These are phyloP conservation scores for Arthrobotrys musiformis DNA, from an alignment of 2,329 filamentous ascomycete genomes.

Conservation along the genomic window DNA sequence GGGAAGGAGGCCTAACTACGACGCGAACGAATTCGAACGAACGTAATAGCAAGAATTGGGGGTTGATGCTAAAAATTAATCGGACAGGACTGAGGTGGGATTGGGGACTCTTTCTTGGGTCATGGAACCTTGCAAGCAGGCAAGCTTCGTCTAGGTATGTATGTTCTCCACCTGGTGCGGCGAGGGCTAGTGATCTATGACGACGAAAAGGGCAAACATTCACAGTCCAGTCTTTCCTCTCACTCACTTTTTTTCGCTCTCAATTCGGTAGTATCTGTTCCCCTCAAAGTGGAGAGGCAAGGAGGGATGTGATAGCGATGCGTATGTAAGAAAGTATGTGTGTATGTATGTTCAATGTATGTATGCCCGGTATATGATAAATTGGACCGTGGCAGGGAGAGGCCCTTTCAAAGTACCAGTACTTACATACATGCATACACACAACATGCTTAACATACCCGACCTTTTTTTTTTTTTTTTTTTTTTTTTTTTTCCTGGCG, in stretches of 20 bases:
- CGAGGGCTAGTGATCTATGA: constrained; percentile 26
- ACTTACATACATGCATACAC: constrained; percentile 17
- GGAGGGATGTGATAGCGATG: constrained; percentile 29
- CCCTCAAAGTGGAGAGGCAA: constrained; percentile 31
- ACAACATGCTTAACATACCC: constrained; percentile 1
- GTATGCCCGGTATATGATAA: no score
- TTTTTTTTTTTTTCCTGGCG: not conserved
- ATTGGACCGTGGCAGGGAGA: constrained; percentile 25
- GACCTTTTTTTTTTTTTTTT: constrained; percentile 5
- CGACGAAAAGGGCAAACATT: constrained; percentile 40
- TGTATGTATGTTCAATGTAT: no score
- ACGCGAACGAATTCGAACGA: constrained; percentile 36
- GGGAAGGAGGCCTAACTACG: constrained; percentile 46
- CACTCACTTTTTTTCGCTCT: not conserved
- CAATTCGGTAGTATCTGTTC: not conserved
- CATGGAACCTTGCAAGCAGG: constrained; percentile 10
- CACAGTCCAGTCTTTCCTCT: not conserved
- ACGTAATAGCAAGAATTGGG: constrained; percentile 37
- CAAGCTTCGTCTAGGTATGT: not conserved
- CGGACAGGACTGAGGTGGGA: constrained; percentile 36
- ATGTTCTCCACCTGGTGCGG: constrained; percentile 19
- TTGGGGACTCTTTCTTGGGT: not conserved
- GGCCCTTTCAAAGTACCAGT: constrained; percentile 2
- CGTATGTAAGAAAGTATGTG: no score
- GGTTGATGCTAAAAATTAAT: constrained; percentile 46